phyloP scores from a whole-genome alignment of 129 eudicot species.

The Helichrysum umbraculigerum region DNA sequence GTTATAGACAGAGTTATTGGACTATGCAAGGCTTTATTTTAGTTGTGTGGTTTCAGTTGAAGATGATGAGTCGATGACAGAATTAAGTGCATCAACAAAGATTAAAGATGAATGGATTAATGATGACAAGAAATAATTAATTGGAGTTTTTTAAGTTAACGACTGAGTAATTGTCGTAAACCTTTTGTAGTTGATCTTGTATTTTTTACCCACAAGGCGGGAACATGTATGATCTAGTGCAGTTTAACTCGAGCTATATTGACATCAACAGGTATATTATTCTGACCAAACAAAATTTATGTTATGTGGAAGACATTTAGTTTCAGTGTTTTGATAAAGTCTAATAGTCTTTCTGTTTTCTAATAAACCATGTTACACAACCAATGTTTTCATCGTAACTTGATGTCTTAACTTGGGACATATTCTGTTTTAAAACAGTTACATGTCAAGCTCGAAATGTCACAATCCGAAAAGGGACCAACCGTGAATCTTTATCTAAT shows the following conservation, averaged over 20 bases:
- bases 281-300: neutral
- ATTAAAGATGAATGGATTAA: neutral
- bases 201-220: no score
- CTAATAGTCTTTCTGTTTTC: no score
- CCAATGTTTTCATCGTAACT: no score
- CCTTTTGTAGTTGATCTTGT: neutral
- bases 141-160: neutral
- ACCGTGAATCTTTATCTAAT: no score
- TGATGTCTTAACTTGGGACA: no score
- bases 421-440: no score
- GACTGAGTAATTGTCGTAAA: neutral
- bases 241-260: neutral
- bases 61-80: neutral
- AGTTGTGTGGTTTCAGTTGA: neutral
- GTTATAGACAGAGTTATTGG: neutral
- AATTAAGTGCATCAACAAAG: neutral
- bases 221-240: neutral
- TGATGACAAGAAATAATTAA: neutral
- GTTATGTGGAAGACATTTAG: no score
- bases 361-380: no score
- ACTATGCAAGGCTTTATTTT: neutral
- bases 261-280: neutral
- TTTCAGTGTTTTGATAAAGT: no score
- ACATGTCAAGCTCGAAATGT: no score
- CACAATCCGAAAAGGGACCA: no score